Percentiles rank a stretch among this genome's conserved stretches.
These are phyloP conservation scores for Cornus kousa DNA, from an alignment of 148 eudicot species.

Conservation along the genomic window DNA sequence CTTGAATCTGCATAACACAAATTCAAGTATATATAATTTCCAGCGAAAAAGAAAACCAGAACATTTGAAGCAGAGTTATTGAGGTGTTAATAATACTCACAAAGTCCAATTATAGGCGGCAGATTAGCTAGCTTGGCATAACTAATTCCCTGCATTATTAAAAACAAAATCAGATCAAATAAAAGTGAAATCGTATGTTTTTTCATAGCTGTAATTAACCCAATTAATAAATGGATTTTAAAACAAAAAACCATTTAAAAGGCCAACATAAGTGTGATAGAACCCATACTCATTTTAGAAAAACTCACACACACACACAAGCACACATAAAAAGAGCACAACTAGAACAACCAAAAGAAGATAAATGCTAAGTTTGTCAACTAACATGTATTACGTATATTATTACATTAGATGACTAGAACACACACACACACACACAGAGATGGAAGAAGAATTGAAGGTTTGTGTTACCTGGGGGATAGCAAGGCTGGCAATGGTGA, in stretches of 20 bases:
- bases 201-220: too few species aligned
- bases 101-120: conserved; percentile 91
- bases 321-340: too few species aligned
- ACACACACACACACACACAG: too few species aligned
- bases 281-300: too few species aligned
- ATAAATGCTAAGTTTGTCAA: too few species aligned
- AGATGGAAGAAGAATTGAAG: neutral
- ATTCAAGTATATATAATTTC: neutral
- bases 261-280: too few species aligned
- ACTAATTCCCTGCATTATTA: conserved; percentile 75
- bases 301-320: too few species aligned
- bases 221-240: too few species aligned
- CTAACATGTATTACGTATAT: too few species aligned
- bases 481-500: conserved; percentile 95
- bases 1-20: conserved; percentile 51
- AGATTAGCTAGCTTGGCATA: conserved; percentile 96
- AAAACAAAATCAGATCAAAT: neutral
- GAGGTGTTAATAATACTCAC: conserved; percentile 41
- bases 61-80: neutral
- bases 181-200: neutral
- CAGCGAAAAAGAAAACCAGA: neutral
- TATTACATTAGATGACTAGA: too few species aligned
- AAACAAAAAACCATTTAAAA: too few species aligned
- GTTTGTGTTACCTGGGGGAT: conserved; percentile 69
- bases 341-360: too few species aligned